phyloP scores from a whole-genome alignment of 495 filamentous ascomycete genomes.

The Pyronema domesticum region DNA sequence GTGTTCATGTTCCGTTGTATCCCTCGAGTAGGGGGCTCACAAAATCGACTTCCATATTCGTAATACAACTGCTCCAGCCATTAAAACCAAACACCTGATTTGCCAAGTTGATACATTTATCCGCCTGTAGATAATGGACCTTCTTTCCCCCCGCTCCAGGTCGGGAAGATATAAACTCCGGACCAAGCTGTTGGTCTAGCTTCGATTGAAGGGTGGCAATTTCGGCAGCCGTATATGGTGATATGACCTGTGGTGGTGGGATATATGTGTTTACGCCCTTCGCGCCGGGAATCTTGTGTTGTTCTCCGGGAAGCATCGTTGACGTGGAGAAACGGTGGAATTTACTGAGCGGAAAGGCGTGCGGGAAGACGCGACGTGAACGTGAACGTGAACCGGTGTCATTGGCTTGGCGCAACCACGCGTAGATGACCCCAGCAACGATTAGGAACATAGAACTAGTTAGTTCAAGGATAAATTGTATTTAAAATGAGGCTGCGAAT shows the following conservation, averaged over 20 bases:
- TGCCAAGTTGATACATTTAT: slow-evolving; percentile 87
- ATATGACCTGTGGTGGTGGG: not conserved
- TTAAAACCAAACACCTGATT: slow-evolving; percentile 99
- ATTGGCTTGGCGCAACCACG: not conserved
- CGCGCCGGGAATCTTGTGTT: not conserved
- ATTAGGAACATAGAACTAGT: too few species aligned
- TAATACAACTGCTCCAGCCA: slow-evolving; percentile 85
- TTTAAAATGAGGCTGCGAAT: too few species aligned
- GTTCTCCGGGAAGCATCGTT: slow-evolving; percentile 1
- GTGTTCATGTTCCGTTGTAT: slow-evolving; percentile 1
- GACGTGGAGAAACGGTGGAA: not conserved
- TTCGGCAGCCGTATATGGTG: slow-evolving; percentile 60
- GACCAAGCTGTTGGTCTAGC: slow-evolving; percentile 85
- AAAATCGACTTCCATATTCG: slow-evolving; percentile 79
- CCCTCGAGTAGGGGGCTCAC: slow-evolving; percentile 28
- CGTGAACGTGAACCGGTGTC: not conserved
- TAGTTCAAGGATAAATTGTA: too few species aligned
- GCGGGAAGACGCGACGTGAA: not conserved
- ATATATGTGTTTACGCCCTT: not conserved
- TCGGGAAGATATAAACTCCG: slow-evolving; percentile 81
- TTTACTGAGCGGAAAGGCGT: not conserved
- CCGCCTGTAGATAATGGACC: slow-evolving; percentile 77
- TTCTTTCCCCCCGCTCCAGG: slow-evolving; percentile 63
- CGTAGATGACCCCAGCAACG: too few species aligned
- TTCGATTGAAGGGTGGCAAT: slow-evolving; percentile 73